Evolutionary conservation across 305 asterid species (phyloP).

Genomic region (Fraxinus xanthoxyloides): DNA sequence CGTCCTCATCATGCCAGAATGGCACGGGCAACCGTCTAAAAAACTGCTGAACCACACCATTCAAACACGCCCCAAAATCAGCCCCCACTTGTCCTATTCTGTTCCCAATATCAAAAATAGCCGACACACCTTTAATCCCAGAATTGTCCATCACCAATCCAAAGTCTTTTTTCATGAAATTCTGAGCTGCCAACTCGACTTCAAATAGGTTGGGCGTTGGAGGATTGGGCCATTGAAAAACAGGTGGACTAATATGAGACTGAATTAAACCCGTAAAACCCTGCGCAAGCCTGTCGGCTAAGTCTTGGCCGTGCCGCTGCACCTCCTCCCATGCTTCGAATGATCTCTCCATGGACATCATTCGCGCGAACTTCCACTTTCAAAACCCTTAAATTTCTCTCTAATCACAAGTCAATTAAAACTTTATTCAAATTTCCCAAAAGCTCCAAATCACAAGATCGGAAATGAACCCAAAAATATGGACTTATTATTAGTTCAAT

Average conservation of each 20-base stretch:
- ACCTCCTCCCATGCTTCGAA: constrained; percentile 99
- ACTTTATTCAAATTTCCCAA: neutral
- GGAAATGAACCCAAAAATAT: neutral
- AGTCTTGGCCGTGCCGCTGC: constrained; percentile 89
- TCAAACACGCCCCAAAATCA: constrained; percentile 71
- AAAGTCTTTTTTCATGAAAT: constrained; percentile 59
- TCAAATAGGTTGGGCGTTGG: constrained; percentile 69
- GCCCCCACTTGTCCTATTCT: constrained; percentile 78
- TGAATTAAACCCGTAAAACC: constrained; percentile 86
- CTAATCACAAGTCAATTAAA: neutral
- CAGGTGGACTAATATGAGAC: constrained; percentile 72
- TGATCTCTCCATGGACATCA: constrained; percentile 93
- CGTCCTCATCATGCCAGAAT: constrained; percentile 61
- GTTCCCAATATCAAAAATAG: constrained; percentile 69
- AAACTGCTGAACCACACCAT: constrained; percentile 77
- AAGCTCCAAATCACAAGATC: neutral
- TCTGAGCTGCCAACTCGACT: constrained; percentile 62
- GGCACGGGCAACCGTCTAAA: constrained; percentile 69
- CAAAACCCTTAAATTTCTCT: neutral
- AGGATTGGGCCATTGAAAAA: constrained; percentile 76
- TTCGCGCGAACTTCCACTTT: constrained; percentile 15
- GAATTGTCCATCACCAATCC: constrained; percentile 60
- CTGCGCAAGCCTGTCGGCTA: constrained; percentile 84
- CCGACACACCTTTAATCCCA: constrained; percentile 57
- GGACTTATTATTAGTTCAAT: neutral